A percentile compares a stretch with the other conserved stretches of the same genome.
Evolutionary conservation across 345 rosid genomes (phyloP).

Genomic region (Citrus hindsii): DNA sequence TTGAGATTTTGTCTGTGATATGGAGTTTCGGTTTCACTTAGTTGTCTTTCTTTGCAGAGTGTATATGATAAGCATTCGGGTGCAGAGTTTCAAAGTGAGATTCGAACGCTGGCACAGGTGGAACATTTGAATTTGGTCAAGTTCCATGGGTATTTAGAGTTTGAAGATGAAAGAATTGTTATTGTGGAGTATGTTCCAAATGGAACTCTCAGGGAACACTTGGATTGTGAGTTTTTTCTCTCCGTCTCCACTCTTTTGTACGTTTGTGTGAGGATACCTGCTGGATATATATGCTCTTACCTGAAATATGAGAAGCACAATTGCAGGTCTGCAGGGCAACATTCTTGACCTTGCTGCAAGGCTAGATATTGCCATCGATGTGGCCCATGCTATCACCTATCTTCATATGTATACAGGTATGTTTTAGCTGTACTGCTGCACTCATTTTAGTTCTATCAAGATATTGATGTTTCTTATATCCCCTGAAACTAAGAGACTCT

Average conservation of each 20-base stretch:
- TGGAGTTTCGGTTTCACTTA: not conserved
- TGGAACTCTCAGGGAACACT: conserved; percentile 88
- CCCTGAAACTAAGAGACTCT: not conserved
- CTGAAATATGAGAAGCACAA: conserved; percentile 15
- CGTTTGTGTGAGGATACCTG: not conserved
- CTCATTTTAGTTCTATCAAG: not conserved
- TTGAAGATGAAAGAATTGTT: conserved; percentile 68
- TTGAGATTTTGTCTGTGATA: too few species aligned
- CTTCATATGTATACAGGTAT: conserved; percentile 96
- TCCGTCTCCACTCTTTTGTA: not conserved
- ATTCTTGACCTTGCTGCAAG: conserved; percentile 61
- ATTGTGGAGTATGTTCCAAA: conserved; percentile 81
- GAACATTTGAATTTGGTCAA: conserved; percentile 83
- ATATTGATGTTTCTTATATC: not conserved
- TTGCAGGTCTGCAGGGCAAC: conserved; percentile 58
- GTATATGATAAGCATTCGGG: conserved; percentile 71
- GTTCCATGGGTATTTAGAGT: conserved; percentile 67
- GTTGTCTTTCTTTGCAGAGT: conserved; percentile 48
- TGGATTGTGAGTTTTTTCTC: conserved; percentile 60
- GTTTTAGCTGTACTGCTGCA: not conserved
- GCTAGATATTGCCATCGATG: conserved; percentile 75
- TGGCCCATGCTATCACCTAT: conserved; percentile 93
- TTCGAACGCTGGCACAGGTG: conserved; percentile 65
- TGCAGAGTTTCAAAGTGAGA: conserved; percentile 75
- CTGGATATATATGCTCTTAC: conserved; percentile 2